Conservation (phyloP, 257 asterid species). For the Plantago ovata region DNA sequence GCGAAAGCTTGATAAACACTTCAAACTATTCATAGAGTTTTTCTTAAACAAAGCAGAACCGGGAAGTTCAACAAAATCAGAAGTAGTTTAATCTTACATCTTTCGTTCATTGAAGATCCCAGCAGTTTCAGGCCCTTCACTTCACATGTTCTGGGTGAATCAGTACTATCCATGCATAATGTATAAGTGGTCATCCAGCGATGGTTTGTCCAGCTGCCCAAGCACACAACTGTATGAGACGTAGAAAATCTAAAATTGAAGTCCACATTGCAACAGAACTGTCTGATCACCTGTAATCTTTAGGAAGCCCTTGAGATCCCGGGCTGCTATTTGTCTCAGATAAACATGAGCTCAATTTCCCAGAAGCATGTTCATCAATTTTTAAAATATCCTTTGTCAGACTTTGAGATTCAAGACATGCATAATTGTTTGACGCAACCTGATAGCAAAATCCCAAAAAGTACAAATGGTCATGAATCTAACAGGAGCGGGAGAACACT, state of each 20-base stretch:
- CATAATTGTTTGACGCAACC: slow-evolving; percentile 25
- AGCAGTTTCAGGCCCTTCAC: slow-evolving; percentile 35
- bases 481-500: too few species aligned
- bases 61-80: neutral
- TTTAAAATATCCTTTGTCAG: slow-evolving; percentile 20
- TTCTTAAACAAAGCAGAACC: too few species aligned
- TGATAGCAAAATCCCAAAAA: slow-evolving; percentile 19
- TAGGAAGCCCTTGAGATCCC: slow-evolving; percentile 33
- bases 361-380: slow-evolving; percentile 23
- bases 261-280: neutral
- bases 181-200: slow-evolving; percentile 68
- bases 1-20: too few species aligned
- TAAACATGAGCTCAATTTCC: slow-evolving; percentile 25
- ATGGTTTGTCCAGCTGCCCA: slow-evolving; percentile 32
- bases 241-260: slow-evolving; percentile 1
- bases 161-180: slow-evolving; percentile 49
- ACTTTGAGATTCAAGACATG: slow-evolving; percentile 28
- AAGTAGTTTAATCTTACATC: slow-evolving; percentile 28
- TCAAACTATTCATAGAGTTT: too few species aligned
- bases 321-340: slow-evolving; percentile 33
- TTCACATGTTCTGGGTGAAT: slow-evolving; percentile 40
- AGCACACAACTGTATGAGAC: slow-evolving; percentile 19
- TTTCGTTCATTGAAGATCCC: slow-evolving; percentile 19
- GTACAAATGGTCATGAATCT: neutral
- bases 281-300: slow-evolving; percentile 29